phyloP scores from a whole-genome alignment of 2,329 filamentous ascomycete genomes.

The Aspergillus ustus region DNA sequence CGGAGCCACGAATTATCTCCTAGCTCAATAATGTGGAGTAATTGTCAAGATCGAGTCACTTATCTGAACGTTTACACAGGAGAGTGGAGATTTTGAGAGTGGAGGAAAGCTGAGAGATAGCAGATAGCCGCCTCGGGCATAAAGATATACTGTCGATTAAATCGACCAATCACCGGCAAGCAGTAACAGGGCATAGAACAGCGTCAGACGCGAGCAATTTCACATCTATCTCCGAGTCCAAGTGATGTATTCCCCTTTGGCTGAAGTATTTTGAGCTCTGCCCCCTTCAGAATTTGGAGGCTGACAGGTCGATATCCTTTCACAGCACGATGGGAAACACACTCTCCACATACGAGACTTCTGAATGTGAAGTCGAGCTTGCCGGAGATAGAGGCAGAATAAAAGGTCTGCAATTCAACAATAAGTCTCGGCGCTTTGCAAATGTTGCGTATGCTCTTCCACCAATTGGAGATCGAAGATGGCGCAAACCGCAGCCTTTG shows the following conservation, averaged over 20 bases:
- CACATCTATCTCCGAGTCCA: neutral
- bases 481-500: slow-evolving; percentile 44
- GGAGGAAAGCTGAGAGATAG: neutral
- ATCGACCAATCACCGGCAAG: slow-evolving; percentile 9
- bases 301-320: neutral
- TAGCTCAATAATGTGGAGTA: too few relatives aligned
- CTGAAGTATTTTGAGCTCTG: neutral
- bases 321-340: slow-evolving; percentile 19
- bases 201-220: neutral
- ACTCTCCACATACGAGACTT: slow-evolving; percentile 17
- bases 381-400: slow-evolving; percentile 14
- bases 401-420: slow-evolving; percentile 26
- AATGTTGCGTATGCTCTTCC: slow-evolving; percentile 48
- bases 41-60: neutral
- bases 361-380: slow-evolving; percentile 14
- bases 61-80: neutral
- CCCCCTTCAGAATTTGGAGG: neutral
- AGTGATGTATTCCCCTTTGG: neutral
- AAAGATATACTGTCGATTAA: slow-evolving; percentile 15
- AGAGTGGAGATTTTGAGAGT: neutral
- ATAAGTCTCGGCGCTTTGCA: slow-evolving; percentile 36
- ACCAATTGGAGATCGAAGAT: slow-evolving; percentile 43
- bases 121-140: neutral
- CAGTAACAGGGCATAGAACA: neutral
- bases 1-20: too few relatives aligned